Base-by-base conservation (phyloP, 2,329 filamentous ascomycete species). In the Alternaria sp. region DNA sequence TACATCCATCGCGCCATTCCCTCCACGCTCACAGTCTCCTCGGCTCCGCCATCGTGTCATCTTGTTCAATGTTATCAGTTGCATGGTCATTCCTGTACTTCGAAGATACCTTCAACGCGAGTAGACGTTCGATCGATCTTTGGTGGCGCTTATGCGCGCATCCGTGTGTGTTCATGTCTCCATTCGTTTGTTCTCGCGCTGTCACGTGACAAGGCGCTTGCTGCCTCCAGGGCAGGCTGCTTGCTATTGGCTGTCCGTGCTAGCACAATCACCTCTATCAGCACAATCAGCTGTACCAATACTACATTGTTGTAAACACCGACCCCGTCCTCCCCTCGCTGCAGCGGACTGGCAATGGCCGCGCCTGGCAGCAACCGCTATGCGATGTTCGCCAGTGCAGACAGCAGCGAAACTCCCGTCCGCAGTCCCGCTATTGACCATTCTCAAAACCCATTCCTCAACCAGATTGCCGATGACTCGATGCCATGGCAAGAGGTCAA, bases 401-500 rank as follows among this genome's bases (percentile, higher is more conserved):
- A 71, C 18, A 65, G 66, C 6, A 65, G 60, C 10, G 47, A 18
- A 18, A 26, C 51, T 5, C 54, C 69, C 5, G 23, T 20, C 12
- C 44, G 41, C 15, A 50, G 20, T 28, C 23, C 64, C n/a, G 25
- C 50, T 12, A 25, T 57, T 11, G 63, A 69, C n/a, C 45, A 49
- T 1, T 51, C 60, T 6, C 47, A 61, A 20, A 74, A 69, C 33
- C 66, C 71, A 0, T 75, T 75, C 15, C 47, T 69, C 10, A 75
- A 75, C 12, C 73, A 75, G 51, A 60, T 71, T 12, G 61, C 65
- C 6, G 71, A 75, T 11, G 63, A 71, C 55, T 65, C 69, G 11
- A 61, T 62, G 4, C 67, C 74, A 25, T 77, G 75, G 75, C 63
- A 77, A 45, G 62, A 75, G 37, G 73, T 77, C 23, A 74, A 68